These are phyloP conservation scores for Nitzschia sp. DNA, from an alignment of 108 stramenopile genomes.

Conservation along the genomic window DNA sequence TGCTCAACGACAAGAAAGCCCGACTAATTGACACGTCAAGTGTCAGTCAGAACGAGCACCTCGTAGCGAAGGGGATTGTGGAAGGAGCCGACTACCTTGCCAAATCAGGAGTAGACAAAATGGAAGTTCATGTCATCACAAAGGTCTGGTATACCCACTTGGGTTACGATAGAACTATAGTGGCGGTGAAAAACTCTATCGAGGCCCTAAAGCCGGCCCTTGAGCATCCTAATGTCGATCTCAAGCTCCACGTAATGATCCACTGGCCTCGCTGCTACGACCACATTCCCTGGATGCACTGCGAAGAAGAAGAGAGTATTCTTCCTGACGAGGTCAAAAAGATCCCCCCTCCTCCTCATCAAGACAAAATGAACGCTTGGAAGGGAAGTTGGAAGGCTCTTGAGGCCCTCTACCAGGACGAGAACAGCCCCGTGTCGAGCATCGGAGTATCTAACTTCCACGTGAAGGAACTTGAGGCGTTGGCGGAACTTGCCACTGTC, in stretches of 20 bases:
- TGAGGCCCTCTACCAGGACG: slow-evolving; percentile 59
- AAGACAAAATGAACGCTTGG: slow-evolving; percentile 71
- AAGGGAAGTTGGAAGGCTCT: slow-evolving; percentile 80
- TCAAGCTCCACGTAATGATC: slow-evolving; percentile 71
- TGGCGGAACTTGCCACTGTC: slow-evolving; percentile 42
- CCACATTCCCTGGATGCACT: slow-evolving; percentile 83
- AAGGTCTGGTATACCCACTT: slow-evolving; percentile 93
- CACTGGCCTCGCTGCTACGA: slow-evolving; percentile 88
- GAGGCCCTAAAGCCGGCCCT: slow-evolving; percentile 35
- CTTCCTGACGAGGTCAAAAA: slow-evolving; percentile 56
- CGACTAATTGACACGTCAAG: slow-evolving; percentile 78
- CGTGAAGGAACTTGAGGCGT: slow-evolving; percentile 57
- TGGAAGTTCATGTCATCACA: slow-evolving; percentile 76
- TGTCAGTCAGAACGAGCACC: slow-evolving; percentile 68
- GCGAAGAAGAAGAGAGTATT: slow-evolving; percentile 64
- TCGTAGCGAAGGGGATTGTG: slow-evolving; percentile 65
- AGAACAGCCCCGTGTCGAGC: slow-evolving; percentile 48
- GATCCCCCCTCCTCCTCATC: slow-evolving; percentile 74
- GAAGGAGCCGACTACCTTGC: slow-evolving; percentile 27
- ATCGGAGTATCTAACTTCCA: slow-evolving; percentile 90
- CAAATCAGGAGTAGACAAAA: slow-evolving; percentile 5
- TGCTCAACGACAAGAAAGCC: slow-evolving; percentile 43
- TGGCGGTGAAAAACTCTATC: slow-evolving; percentile 61
- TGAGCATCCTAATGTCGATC: slow-evolving; percentile 38
- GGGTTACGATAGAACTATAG: slow-evolving; percentile 80